Base-by-base conservation (phyloP, 2,329 filamentous ascomycete species). In the Verticillium klebahnii region DNA sequence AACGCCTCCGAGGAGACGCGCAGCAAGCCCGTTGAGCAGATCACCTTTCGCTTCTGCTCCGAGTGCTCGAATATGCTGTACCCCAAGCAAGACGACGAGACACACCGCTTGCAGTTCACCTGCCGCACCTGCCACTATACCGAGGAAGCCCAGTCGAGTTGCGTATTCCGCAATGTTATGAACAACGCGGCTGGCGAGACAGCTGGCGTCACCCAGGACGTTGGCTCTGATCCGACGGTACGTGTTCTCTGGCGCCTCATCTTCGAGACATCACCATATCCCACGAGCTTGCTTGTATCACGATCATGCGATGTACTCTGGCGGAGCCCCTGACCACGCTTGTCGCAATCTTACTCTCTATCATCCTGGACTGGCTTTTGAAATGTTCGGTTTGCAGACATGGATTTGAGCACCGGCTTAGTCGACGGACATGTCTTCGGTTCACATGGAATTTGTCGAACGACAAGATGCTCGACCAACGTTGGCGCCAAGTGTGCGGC, bases 41-140 rank as follows among this genome's bases (percentile, higher is more conserved):
- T 98, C 77, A 93, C 92, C 57, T 99, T 98, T 78, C 90, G 92
- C 72, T 99, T 99, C 84, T 99, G 95, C 82, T 93, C 92, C 70
- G 95, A 99, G 84, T 99, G 95, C 81, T 97, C 93, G 70, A 99
- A 99, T 83, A 91, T 99, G 85, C 84, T 99, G 61, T 98, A 98
- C 73, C 95, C 95, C 58, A 95, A 96, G 78, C 96, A 99, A 82
- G 93, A 99, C 77, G 88, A 89, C 65, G 83, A 89, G 64, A 88
- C 87, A 65, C 91, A 91, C 80, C 89, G 88, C 71, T 88, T 99
- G 69, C 90, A 97, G 81, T 99, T 96, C 78, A 93, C 92, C 66
- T 99, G 95, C 82, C 91, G 94, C 70, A 97, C 93, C 62, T 99
- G 95, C 80, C 89, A 93, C 73, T 97, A 92, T 79, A 91, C 89